Percentiles rank a stretch among this genome's conserved stretches.
Conservation (phyloP, 169 alveolate genomes). For the Babesia divergens region DNA sequence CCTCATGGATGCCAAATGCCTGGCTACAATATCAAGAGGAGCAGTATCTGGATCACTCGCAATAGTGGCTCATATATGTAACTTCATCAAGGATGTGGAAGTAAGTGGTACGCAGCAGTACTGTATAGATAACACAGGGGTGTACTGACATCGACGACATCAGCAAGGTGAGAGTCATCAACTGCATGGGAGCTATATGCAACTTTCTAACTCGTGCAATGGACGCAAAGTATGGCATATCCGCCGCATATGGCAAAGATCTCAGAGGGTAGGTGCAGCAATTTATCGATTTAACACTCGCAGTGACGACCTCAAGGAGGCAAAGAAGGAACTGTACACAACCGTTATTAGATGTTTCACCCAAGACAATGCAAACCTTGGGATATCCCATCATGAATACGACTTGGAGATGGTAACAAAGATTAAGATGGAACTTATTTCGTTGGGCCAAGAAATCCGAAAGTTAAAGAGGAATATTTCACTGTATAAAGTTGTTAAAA, state of each 20-base stretch:
- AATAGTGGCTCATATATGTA: conserved; percentile 3
- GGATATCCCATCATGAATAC: not conserved
- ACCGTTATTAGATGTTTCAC: not conserved
- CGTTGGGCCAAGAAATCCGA: conserved; percentile 1
- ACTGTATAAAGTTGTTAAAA: not conserved
- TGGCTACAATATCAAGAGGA: not conserved
- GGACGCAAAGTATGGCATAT: not conserved
- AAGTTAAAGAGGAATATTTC: not conserved
- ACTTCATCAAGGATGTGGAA: conserved; percentile 10
- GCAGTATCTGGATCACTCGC: conserved; percentile 9
- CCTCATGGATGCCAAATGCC: conserved; percentile 7
- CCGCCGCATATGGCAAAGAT: not conserved
- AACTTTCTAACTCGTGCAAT: not conserved
- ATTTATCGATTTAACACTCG: not conserved
- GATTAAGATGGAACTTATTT: conserved; percentile 7
- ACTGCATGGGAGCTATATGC: conserved; percentile 13
- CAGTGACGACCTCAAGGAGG: conserved; percentile 7
- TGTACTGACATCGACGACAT: not conserved
- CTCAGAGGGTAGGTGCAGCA: not conserved
- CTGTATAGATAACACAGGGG: not conserved
- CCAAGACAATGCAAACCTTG: not conserved
- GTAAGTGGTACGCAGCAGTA: not conserved
- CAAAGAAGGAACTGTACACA: not conserved
- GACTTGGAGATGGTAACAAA: not conserved
- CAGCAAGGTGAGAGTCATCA: not conserved